phyloP scores from a whole-genome alignment of 2,329 filamentous ascomycete genomes.

The Colletotrichum incanum region DNA sequence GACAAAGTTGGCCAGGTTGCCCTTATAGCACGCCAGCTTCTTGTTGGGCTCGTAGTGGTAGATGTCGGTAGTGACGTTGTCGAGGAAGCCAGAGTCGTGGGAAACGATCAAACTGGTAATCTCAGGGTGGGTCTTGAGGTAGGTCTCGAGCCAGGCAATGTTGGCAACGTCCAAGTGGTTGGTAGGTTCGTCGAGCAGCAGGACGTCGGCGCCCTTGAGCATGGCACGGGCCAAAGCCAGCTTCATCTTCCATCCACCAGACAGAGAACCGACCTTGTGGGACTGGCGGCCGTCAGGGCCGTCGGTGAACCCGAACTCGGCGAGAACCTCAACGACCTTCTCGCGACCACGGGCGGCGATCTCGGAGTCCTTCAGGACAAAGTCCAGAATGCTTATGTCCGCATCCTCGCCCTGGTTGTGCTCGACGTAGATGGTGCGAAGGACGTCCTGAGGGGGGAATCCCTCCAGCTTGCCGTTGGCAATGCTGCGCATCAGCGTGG shows the following conservation, averaged over 20 bases:
- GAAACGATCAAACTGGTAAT: slow-evolving; percentile 98
- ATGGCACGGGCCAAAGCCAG: slow-evolving; percentile 95
- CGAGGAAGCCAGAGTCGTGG: slow-evolving; percentile 97
- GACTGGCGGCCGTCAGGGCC: slow-evolving; percentile 91
- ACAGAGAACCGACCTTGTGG: slow-evolving; percentile 92
- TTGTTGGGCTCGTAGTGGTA: slow-evolving; percentile 98
- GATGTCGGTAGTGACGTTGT: slow-evolving; percentile 98
- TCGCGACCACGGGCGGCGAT: slow-evolving; percentile 85
- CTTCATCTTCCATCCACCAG: slow-evolving; percentile 99
- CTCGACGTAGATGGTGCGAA: slow-evolving; percentile 98
- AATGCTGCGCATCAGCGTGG: slow-evolving; percentile 98
- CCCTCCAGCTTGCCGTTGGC: slow-evolving; percentile 96
- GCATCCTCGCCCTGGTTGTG: slow-evolving; percentile 99
- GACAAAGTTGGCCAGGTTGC: slow-evolving; percentile 88
- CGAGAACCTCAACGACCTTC: slow-evolving; percentile 86
- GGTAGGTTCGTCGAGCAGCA: slow-evolving; percentile 97
- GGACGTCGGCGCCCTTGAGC: slow-evolving; percentile 96
- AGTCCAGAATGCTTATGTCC: slow-evolving; percentile 95
- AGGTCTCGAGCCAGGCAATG: slow-evolving; percentile 95
- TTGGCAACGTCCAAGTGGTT: slow-evolving; percentile 98
- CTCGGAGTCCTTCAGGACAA: slow-evolving; percentile 89
- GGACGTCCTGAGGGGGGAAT: slow-evolving; percentile 91
- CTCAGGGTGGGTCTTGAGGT: slow-evolving; percentile 94
- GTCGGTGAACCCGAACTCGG: slow-evolving; percentile 93
- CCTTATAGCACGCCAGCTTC: slow-evolving; percentile 91